phyloP scores from a whole-genome alignment of 2,329 filamentous ascomycete genomes.

The Esteya vermicola region DNA sequence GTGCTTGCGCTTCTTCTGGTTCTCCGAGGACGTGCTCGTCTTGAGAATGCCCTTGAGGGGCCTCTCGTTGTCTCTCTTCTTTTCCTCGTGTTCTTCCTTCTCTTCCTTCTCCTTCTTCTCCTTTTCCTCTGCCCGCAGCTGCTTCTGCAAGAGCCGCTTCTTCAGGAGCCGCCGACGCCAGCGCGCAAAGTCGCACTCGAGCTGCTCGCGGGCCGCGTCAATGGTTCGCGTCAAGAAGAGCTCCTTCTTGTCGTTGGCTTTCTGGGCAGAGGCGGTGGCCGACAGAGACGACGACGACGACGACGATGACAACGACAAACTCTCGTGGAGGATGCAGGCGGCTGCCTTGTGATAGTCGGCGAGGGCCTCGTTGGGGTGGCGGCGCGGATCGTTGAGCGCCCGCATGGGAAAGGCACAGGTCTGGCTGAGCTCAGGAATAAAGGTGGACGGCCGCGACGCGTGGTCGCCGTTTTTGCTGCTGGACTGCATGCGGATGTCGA shows the following conservation, averaged over 20 bases:
- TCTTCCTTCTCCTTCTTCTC: background rate
- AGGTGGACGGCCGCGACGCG: constrained; percentile 1
- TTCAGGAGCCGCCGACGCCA: background rate
- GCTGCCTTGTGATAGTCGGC: constrained; percentile 8
- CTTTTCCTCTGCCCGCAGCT: background rate
- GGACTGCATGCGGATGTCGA: background rate
- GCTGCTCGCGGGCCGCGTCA: background rate
- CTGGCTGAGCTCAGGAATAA: constrained; percentile 12
- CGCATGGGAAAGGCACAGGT: constrained; percentile 13
- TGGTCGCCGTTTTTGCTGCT: no score
- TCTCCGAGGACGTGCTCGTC: no score
- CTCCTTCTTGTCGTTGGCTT: background rate
- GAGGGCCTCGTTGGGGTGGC: constrained; percentile 4
- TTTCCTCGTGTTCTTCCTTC: background rate
- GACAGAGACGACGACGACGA: background rate
- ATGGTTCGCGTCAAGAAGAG: background rate
- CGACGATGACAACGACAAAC: background rate
- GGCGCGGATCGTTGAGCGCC: constrained; percentile 11
- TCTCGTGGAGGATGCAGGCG: background rate
- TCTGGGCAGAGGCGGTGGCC: background rate
- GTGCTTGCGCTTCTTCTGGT: background rate
- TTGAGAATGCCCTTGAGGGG: background rate
- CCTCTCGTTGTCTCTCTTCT: background rate
- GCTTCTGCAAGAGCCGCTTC: background rate
- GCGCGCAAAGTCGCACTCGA: background rate